These are phyloP conservation scores for Hygrophorus russula DNA, from an alignment of 768 basidiomycete genomes.

Conservation along the genomic window DNA sequence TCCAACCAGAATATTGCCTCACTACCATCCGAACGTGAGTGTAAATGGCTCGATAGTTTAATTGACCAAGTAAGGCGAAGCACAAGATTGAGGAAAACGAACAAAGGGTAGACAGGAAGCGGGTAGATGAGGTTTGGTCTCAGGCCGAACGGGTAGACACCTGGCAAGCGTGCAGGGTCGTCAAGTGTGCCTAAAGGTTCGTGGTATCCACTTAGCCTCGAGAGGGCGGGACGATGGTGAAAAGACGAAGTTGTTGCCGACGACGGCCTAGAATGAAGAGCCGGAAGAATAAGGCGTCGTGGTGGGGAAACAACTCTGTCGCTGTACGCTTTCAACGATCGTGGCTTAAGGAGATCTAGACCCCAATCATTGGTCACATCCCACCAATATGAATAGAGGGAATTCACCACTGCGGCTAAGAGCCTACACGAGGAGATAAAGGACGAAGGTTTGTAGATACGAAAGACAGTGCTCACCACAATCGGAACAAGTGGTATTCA, in stretches of 20 bases:
- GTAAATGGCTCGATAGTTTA: constrained; percentile 80
- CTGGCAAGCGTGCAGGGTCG: constrained; percentile 10
- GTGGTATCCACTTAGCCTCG: constrained; percentile 7
- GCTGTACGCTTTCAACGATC: constrained; percentile 16
- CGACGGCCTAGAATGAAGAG: constrained; percentile 29
- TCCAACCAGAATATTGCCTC: constrained; percentile 84
- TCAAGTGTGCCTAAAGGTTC: constrained; percentile 13
- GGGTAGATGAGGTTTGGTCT: constrained; percentile 70
- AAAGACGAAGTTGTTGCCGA: background rate
- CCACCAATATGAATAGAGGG: constrained; percentile 97
- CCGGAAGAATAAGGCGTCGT: constrained; percentile 33
- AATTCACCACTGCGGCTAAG: constrained; percentile 76
- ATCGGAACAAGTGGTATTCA: constrained; percentile 67
- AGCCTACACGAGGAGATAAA: constrained; percentile 41
- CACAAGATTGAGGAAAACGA: constrained; percentile 73
- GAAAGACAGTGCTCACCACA: constrained; percentile 51
- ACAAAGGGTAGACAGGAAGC: constrained; percentile 73
- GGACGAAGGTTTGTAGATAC: background rate
- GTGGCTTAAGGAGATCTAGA: constrained; percentile 52
- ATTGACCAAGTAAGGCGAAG: constrained; percentile 91
- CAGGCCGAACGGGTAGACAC: constrained; percentile 55
- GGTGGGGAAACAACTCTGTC: constrained; percentile 20
- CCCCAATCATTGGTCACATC: constrained; percentile 99
- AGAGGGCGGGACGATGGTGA: constrained; percentile 8
- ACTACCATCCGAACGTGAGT: constrained; percentile 68